phyloP scores from a whole-genome alignment of 495 filamentous ascomycete genomes.

The Podospora anserina region DNA sequence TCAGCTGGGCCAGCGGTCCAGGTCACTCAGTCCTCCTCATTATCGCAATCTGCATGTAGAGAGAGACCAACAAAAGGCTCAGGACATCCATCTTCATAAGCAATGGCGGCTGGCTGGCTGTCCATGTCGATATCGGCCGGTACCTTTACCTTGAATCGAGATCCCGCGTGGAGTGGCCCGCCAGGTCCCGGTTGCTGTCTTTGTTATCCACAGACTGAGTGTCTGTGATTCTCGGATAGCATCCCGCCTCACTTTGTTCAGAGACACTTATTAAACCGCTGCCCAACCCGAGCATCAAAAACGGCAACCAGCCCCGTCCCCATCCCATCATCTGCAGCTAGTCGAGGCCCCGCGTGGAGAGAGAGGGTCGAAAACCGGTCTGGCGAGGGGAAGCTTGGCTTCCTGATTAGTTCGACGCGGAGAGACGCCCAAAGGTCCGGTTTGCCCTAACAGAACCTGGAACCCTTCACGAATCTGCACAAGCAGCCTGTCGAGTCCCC shows the following conservation, averaged over 20 bases:
- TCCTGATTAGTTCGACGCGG: not conserved
- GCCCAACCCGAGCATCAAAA: not conserved
- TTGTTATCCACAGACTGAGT: not conserved
- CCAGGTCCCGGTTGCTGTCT: not conserved
- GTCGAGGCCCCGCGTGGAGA: constrained; percentile 4
- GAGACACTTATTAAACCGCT: not conserved
- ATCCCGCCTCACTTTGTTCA: not conserved
- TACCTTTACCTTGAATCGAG: not conserved
- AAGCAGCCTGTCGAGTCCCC: not conserved
- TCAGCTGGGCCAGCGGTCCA: constrained; percentile 10
- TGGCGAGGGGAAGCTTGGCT: not conserved
- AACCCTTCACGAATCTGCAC: not conserved
- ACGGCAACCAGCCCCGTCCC: not conserved
- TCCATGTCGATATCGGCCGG: not conserved
- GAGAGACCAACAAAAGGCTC: not conserved
- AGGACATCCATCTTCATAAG: not conserved
- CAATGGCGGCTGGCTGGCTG: too few relatives aligned
- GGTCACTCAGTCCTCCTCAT: constrained; percentile 14
- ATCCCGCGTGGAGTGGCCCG: not conserved
- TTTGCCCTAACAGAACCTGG: not conserved
- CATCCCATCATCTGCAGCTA: constrained; percentile 3
- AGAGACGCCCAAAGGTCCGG: not conserved
- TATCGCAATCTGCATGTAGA: not conserved
- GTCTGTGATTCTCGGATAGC: not conserved
- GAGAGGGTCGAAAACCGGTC: constrained; percentile 3